Conservation (phyloP, 495 filamentous ascomycete species). For the Cryomyces minteri region DNA sequence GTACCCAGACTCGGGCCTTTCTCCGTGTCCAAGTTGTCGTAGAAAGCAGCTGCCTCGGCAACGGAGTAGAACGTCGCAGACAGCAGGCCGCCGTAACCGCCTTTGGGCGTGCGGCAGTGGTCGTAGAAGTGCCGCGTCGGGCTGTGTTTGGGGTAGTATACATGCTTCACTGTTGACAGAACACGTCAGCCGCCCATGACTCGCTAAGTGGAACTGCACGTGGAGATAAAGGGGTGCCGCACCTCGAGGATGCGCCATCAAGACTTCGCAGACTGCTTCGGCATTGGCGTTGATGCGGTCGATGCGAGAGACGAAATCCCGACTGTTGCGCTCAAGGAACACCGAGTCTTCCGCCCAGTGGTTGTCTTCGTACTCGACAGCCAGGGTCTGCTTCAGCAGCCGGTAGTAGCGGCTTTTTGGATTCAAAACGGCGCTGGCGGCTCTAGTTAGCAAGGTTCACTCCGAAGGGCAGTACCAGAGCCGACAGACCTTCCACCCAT, state of each 20-base stretch:
- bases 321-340: conserved; percentile 90
- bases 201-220: background rate
- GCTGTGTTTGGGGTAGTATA: conserved; percentile 75
- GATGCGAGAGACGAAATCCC: conserved; percentile 73
- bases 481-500: conserved; percentile 61
- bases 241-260: conserved; percentile 37
- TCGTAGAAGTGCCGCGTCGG: conserved; percentile 58
- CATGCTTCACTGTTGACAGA: conserved; percentile 41
- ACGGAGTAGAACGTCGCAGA: conserved; percentile 58
- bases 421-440: conserved; percentile 55
- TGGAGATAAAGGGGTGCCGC: conserved; percentile 4
- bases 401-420: conserved; percentile 56
- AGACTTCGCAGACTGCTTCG: conserved; percentile 57
- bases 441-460: background rate
- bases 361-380: conserved; percentile 60
- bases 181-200: background rate
- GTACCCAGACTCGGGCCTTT: conserved; percentile 94
- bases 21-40: conserved; percentile 66
- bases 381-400: conserved; percentile 40
- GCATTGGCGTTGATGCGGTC: conserved; percentile 74
- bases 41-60: conserved; percentile 62
- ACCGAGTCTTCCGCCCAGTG: conserved; percentile 88
- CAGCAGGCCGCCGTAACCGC: conserved; percentile 82
- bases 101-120: conserved; percentile 47
- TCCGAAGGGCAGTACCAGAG: no score